Base-by-base conservation (phyloP, 2,329 filamentous ascomycete genomes). In the Fusarium bactridioides region DNA sequence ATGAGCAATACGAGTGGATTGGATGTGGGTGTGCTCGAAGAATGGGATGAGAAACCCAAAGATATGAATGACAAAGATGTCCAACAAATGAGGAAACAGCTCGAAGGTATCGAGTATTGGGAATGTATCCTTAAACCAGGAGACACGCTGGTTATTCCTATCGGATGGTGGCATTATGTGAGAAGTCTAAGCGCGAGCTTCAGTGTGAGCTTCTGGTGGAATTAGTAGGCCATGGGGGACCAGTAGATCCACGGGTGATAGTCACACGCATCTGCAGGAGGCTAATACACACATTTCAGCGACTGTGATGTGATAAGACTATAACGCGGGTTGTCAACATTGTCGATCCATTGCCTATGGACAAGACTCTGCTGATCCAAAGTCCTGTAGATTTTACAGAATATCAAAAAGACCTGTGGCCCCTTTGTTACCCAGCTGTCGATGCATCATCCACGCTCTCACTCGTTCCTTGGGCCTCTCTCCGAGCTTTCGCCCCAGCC, bases 131-230 rank as follows among this genome's bases (percentile, higher is more conserved):
- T 99, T 10, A 89, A 87, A 35, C 92, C 93, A 2, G 96, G 95
- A 0, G 94, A 99, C 59, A 92, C 91, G 72, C 80, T 99, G 59
- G 96, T 97, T 79, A 93, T 99, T 59, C 96, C 96, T 1, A 87
- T 94, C 10, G 96, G 95, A 1, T 99, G 96, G 95, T 99, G 96
- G 96, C 96, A 99, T 84, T 98, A 98, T 81, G 93, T 98, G 7
- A 87, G 93, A 67, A 94, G 94, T 55, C 79, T 98, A 77, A 94
- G 90, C 63, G 89, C 93, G 25, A 97, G 95, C 78, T 95, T 97
- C 78, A 98, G 95, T 74, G 94, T 98, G 18, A 98, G 94, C 79
- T 98, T 98, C 79, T 99, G 96, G 96, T 99, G 94, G 93, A 92
- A 93, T 73, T 88, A 67, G 37, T 60, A 33, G 25, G 18, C 41